A percentile compares a stretch with the other conserved stretches of the same genome.
Evolutionary conservation across 495 filamentous ascomycete genomes (phyloP).

Genomic region (Penicillium ochrochloron): DNA sequence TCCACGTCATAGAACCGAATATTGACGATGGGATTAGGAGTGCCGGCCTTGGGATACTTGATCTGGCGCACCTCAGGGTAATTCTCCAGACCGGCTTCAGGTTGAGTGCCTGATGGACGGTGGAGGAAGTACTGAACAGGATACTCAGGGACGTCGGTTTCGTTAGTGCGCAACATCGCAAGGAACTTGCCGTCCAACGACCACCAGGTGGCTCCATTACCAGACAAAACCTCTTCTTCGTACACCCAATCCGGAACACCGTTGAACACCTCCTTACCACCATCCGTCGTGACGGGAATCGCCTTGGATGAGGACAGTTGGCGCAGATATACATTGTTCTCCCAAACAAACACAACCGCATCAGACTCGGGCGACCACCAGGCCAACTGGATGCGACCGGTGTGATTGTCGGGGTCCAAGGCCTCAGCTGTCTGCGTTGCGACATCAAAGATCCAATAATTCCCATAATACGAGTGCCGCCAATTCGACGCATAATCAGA

Average conservation of each 20-base stretch:
- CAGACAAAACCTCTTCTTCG: constrained; percentile 89
- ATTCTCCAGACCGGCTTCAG: constrained; percentile 74
- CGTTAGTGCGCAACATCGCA: constrained; percentile 91
- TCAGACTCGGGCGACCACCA: constrained; percentile 89
- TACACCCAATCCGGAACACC: constrained; percentile 99
- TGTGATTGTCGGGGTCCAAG: constrained; percentile 68
- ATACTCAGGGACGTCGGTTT: constrained; percentile 88
- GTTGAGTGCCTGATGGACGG: constrained; percentile 76
- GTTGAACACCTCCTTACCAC: constrained; percentile 86
- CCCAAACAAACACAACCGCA: constrained; percentile 79
- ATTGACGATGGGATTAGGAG: constrained; percentile 87
- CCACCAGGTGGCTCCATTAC: constrained; percentile 91
- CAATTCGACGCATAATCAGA: constrained; percentile 76
- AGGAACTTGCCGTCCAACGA: constrained; percentile 84
- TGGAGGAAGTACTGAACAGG: constrained; percentile 93
- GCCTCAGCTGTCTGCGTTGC: constrained; percentile 77
- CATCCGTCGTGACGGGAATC: constrained; percentile 81
- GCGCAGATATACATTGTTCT: constrained; percentile 88
- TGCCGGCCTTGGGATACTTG: constrained; percentile 97
- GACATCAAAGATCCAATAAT: constrained; percentile 95
- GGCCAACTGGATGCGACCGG: constrained; percentile 80
- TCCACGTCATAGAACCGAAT: constrained; percentile 87
- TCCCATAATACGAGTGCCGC: constrained; percentile 83
- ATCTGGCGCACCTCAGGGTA: constrained; percentile 91
- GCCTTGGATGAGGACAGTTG: constrained; percentile 64